Evolutionary conservation across 306 rosid genomes (phyloP), one percentile per base, ranked within the genome.

Genomic region (Bauhinia variegata): DNA sequence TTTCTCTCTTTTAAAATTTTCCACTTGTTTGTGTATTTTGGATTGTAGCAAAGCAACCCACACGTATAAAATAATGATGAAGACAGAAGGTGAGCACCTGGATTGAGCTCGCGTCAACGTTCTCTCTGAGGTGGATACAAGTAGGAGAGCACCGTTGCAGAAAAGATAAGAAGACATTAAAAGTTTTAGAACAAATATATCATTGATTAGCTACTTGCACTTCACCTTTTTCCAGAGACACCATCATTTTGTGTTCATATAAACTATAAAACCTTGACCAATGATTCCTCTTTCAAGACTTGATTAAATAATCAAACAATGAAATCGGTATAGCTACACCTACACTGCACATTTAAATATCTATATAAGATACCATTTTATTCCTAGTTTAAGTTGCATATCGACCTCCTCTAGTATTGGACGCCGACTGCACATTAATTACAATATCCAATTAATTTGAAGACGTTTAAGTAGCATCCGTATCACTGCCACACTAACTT

Each of bases 31-130:
- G 8, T 8, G 67, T 0, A n/a, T 31, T n/a, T 59, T 42, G 79
- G 65, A 33, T 69, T 8, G 9, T 36, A 36, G 47, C 65, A 43
- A 67, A 19, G 62, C 78, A 43, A 38, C 39, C 63, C 48, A 32
- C 50, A 57, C 61, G 46, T 16, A 60, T 32, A 54, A 7, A 72
- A 72, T 60, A 31, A 56, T 62, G 2, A 60, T 16, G 30, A 2
- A 15, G 52, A 67, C 58, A 47, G 33, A 72, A 62, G 56, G 49
- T 59, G 19, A 73, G 65, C 66, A 52, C 19, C 14, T 46, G 17
- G n/a, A n/a, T n/a, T n/a, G n/a, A n/a, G n/a, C 47, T 42, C 4
- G 14, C 47, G 14, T 42, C 47, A 11, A 10, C 47, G 47, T 46
- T 46, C n/a, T n/a, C n/a, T n/a, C 51, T 13, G 2, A 14, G 51